Evolutionary conservation across 139 green algal species (phyloP).

Genomic region (Coelastrella sp.): DNA sequence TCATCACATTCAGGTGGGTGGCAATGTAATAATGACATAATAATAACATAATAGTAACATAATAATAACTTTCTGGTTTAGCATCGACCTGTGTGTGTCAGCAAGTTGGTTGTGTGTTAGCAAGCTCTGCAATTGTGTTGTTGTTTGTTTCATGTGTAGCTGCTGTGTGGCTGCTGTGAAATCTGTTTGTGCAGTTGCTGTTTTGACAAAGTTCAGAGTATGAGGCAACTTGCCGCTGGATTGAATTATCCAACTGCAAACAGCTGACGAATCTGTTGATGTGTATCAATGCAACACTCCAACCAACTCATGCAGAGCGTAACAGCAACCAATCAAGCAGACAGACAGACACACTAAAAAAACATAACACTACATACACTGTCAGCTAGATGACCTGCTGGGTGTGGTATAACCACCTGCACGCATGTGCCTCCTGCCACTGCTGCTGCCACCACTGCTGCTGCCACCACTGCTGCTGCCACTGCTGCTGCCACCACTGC

Average conservation of each 20-base stretch:
- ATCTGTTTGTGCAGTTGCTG: neutral
- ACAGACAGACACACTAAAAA: too few species aligned
- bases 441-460: neutral
- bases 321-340: too few species aligned
- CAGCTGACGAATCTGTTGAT: neutral
- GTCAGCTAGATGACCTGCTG: too few species aligned
- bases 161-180: neutral
- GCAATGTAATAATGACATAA: too few species aligned
- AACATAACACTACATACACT: too few species aligned
- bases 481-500: neutral
- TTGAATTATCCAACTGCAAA: neutral
- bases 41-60: too few species aligned
- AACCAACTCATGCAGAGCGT: too few species aligned
- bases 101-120: neutral
- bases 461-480: neutral
- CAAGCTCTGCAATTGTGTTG: too few species aligned
- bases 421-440: neutral
- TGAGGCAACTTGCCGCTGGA: neutral
- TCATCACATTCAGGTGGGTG: slow-evolving; percentile 68
- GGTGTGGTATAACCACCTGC: neutral
- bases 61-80: neutral
- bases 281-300: neutral
- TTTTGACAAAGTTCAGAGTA: neutral
- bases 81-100: neutral
- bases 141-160: neutral